Evolutionary conservation across 225 moss, liverwort and hornwort genomes (phyloP), one percentile per base, ranked within the genome.

Genomic region (Anthoceros angustus): DNA sequence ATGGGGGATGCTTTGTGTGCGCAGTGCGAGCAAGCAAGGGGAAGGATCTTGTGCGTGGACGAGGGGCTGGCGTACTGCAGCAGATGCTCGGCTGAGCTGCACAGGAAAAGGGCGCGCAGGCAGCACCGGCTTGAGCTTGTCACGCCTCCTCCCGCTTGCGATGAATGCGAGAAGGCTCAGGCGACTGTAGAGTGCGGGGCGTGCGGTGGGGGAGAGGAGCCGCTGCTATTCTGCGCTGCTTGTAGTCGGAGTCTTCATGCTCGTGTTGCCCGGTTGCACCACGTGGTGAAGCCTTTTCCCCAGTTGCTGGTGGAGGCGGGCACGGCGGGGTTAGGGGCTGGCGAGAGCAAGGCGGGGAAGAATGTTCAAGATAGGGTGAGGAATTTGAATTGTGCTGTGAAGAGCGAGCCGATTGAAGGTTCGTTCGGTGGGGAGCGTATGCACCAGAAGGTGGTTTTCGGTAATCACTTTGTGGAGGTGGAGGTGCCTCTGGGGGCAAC

Each of bases 1-100:
- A 55, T 55, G 55, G 55, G 18, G 14, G 55, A 55, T 20, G 55
- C 55, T 20, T 15, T 20, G 16, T 81, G 81, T 50, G 78, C 75
- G 14, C 70, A 81, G 68, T 81, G 81, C 64, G 81, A 81, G 69
- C 32, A 63, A 16, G 81, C 81, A n/a, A 55, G 68, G 62, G 81
- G 75, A 14, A 69, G 63, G 20, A 21, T 78, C 24, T 68, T 64
- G 21, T 81, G 81, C 45, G 38, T 68, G 16, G 78, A 81, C 43
- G 81, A 81, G 25, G 73, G 63, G 42, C 73, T 81, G 21, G 41
- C 62, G 21, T 81, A 68, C 23, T 81, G 81, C 26, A 60, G 5
- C 8, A 15, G 10, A 16, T 78, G 81, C 46, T 78, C 75, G 24
- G 67, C 12, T 15, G 60, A 39, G 12, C 68, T 81, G 25, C 81